These are phyloP conservation scores for Gossypium arboreum DNA, from an alignment of 345 rosid genomes.

Conservation along the genomic window DNA sequence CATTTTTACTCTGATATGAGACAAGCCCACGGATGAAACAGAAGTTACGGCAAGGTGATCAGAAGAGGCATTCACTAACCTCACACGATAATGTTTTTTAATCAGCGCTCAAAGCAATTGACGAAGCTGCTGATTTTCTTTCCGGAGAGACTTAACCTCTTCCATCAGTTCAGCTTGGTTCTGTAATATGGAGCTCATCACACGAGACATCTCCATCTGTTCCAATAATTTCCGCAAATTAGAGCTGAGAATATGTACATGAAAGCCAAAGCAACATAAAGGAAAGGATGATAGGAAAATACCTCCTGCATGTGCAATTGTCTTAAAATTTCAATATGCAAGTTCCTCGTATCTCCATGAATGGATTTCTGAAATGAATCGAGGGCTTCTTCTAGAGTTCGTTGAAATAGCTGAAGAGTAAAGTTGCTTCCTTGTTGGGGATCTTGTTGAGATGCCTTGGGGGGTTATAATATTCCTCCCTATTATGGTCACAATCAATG, in stretches of 20 bases:
- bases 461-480: constrained; percentile 58
- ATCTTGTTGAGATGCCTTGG: constrained; percentile 46
- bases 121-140: constrained; percentile 80
- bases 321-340: constrained; percentile 83
- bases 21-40: constrained; percentile 3
- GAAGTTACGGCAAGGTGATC: not conserved
- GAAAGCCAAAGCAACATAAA: constrained; percentile 4
- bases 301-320: constrained; percentile 98
- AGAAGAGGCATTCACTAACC: constrained; percentile 6
- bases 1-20: not conserved
- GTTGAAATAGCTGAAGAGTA: constrained; percentile 84
- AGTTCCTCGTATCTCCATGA: constrained; percentile 87
- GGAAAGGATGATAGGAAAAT: constrained; percentile 5
- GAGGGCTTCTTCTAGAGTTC: constrained; percentile 76
- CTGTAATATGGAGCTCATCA: constrained; percentile 61
- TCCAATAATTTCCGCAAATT: not conserved
- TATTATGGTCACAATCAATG: constrained; percentile 30
- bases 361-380: constrained; percentile 82
- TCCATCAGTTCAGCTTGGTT: constrained; percentile 83
- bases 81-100: not conserved
- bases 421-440: constrained; percentile 74
- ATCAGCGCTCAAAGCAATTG: constrained; percentile 52
- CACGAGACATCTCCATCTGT: constrained; percentile 75
- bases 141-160: constrained; percentile 65
- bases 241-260: not conserved